These are phyloP conservation scores for Penicillium sp. DNA, from an alignment of 2,329 filamentous ascomycete species.

Conservation along the genomic window DNA sequence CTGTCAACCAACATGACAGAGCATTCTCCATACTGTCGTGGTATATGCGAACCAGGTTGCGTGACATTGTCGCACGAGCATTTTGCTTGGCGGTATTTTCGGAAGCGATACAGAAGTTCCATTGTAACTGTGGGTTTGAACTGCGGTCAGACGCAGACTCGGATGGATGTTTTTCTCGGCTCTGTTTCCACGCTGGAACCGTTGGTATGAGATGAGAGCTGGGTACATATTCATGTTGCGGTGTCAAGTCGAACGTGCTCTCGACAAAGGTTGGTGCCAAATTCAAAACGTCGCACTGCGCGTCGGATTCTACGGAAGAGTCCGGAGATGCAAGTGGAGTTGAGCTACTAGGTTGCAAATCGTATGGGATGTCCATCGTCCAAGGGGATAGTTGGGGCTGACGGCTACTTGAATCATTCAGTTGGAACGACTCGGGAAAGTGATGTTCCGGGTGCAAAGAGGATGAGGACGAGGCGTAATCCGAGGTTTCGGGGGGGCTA, in stretches of 20 bases:
- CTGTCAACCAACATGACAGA: slow-evolving; percentile 45
- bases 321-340: not conserved
- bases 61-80: slow-evolving; percentile 38
- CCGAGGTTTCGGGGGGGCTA: not conserved
- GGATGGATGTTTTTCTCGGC: not conserved
- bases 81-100: slow-evolving; percentile 34
- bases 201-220: not conserved
- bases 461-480: not conserved
- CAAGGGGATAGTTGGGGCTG: not conserved
- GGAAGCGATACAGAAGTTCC: slow-evolving; percentile 9
- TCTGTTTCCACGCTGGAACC: not conserved
- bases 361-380: not conserved
- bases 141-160: not conserved
- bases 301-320: not conserved
- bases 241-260: not conserved
- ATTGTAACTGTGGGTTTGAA: not conserved
- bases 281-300: not conserved
- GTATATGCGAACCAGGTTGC: slow-evolving; percentile 44
- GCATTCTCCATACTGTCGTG: slow-evolving; percentile 47
- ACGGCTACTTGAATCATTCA: not conserved
- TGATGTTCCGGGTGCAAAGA: not conserved
- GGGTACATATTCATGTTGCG: not conserved
- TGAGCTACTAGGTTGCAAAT: not conserved
- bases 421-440: not conserved
- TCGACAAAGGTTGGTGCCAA: not conserved